These are phyloP conservation scores for Erigeron philadelphicus DNA, from an alignment of 140 eudicot genomes.

Conservation along the genomic window DNA sequence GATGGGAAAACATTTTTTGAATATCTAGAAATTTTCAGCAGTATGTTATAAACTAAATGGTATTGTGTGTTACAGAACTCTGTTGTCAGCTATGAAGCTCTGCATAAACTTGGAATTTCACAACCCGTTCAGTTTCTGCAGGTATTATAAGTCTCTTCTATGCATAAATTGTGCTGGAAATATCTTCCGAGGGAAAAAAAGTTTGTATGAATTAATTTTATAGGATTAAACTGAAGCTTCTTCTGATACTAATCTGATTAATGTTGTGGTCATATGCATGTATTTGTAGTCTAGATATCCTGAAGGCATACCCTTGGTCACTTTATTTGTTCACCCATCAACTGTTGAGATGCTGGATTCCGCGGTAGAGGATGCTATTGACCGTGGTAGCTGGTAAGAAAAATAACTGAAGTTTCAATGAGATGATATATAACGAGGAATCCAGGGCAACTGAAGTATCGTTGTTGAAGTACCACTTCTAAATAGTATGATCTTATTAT, in stretches of 20 bases:
- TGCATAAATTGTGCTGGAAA: slow-evolving; percentile 5
- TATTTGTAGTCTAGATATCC: slow-evolving; percentile 82
- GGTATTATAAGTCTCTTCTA: slow-evolving; percentile 43
- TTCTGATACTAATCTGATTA: slow-evolving; percentile 25
- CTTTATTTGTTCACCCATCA: slow-evolving; percentile 78
- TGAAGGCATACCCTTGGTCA: slow-evolving; percentile 77
- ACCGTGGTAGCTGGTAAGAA: slow-evolving; percentile 83
- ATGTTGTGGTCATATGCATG: slow-evolving; percentile 29
- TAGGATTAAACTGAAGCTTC: slow-evolving; percentile 6
- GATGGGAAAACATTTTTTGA: not conserved
- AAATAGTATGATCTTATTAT: not conserved
- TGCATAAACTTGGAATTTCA: slow-evolving; percentile 82
- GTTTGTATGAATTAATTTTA: not conserved
- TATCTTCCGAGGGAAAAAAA: slow-evolving; percentile 4
- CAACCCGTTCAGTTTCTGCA: slow-evolving; percentile 89
- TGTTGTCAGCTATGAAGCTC: slow-evolving; percentile 74
- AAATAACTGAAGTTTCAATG: not conserved
- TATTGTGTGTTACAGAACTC: slow-evolving; percentile 60
- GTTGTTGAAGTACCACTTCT: slow-evolving; percentile 5
- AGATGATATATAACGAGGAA: not conserved
- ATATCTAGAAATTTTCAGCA: slow-evolving; percentile 4
- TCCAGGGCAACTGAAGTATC: not conserved
- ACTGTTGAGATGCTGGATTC: slow-evolving; percentile 93
- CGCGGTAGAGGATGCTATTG: slow-evolving; percentile 89
- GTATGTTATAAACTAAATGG: slow-evolving; percentile 6